These are phyloP conservation scores for Boeremia exigua DNA, from an alignment of 2,329 filamentous ascomycete genomes.

Conservation along the genomic window DNA sequence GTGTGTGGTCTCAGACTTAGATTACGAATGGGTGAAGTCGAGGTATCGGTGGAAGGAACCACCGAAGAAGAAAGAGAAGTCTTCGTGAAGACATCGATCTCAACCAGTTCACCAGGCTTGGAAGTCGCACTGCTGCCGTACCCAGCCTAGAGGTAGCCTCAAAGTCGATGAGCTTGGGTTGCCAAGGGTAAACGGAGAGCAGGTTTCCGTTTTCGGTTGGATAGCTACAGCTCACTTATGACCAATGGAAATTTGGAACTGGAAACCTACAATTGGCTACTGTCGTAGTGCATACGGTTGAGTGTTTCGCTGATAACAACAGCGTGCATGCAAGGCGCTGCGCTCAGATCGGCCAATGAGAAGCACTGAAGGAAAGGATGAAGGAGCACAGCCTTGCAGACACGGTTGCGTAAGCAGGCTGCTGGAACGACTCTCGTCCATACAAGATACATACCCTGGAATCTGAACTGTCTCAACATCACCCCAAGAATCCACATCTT, in stretches of 20 bases:
- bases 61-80: not conserved
- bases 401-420: not conserved
- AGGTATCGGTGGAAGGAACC: slow-evolving; percentile 1
- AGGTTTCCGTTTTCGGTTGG: not conserved
- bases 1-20: not conserved
- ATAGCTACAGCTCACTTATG: not conserved
- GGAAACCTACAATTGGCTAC: too few relatives aligned
- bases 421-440: not conserved
- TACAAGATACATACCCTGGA: not conserved
- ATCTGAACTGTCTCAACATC: slow-evolving; percentile 1
- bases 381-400: slow-evolving; percentile 1
- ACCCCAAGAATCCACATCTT: not conserved
- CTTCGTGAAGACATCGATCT: not conserved
- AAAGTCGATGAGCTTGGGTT: not conserved
- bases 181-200: not conserved
- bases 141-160: too few relatives aligned
- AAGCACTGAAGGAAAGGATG: not conserved
- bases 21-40: not conserved
- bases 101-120: too few relatives aligned
- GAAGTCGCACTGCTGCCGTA: too few relatives aligned
- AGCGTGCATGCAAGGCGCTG: not conserved
- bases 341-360: not conserved
- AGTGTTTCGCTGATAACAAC: not conserved
- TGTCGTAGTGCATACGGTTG: not conserved
- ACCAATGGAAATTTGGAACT: too few relatives aligned